Conservation (phyloP, 257 asterid species). For the Nyctanthes arbortristis region DNA sequence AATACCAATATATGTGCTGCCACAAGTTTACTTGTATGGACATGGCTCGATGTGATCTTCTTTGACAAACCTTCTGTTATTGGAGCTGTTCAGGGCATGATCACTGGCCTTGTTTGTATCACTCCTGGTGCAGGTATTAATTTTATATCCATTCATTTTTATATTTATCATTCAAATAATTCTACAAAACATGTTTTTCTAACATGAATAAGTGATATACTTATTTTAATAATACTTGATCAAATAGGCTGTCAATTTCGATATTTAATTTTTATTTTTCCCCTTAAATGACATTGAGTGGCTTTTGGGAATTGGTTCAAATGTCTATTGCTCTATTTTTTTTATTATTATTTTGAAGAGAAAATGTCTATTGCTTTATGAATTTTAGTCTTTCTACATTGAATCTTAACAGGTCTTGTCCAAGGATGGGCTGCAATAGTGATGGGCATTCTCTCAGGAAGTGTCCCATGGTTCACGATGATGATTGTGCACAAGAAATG, state of each 20-base stretch:
- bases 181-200: too few relatives aligned
- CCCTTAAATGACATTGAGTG: too few relatives aligned
- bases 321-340: too few relatives aligned
- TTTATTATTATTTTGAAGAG: too few relatives aligned
- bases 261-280: too few relatives aligned
- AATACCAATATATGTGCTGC: constrained; percentile 78
- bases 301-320: too few relatives aligned
- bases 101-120: constrained; percentile 69
- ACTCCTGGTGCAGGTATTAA: constrained; percentile 68
- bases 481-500: constrained; percentile 60
- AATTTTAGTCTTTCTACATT: not conserved
- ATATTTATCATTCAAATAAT: not conserved
- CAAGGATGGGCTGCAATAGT: constrained; percentile 75
- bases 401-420: constrained; percentile 41
- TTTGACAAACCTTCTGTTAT: constrained; percentile 65
- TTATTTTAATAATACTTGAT: not conserved
- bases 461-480: constrained; percentile 76
- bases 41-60: constrained; percentile 67
- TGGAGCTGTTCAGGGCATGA: constrained; percentile 76
- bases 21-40: constrained; percentile 76
- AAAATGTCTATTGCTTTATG: too few relatives aligned
- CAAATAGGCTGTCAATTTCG: too few relatives aligned
- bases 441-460: constrained; percentile 67
- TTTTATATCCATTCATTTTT: too few relatives aligned
- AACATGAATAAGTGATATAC: too few relatives aligned